Conservation (phyloP, 208 protist species). For the Phytomonas francai region DNA sequence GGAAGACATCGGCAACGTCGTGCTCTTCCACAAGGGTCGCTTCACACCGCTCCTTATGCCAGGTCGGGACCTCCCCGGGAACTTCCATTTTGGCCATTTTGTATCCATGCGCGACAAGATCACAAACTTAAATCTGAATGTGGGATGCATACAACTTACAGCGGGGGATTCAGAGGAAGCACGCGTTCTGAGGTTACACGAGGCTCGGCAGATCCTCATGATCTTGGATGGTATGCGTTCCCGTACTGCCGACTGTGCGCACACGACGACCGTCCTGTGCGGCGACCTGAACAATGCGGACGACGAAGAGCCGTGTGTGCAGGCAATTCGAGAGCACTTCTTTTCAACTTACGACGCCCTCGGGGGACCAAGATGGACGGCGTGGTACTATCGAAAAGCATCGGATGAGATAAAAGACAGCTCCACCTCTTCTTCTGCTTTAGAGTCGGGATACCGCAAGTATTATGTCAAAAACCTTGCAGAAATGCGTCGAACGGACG, state of each 20-base stretch:
- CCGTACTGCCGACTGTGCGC: conserved; percentile 58
- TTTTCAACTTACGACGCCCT: conserved; percentile 81
- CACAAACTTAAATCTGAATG: conserved; percentile 70
- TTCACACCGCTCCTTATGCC: conserved; percentile 77
- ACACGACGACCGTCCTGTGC: conserved; percentile 51
- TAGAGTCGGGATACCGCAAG: conserved; percentile 15
- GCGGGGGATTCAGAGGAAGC: conserved; percentile 49
- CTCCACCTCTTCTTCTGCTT: not conserved
- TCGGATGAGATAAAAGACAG: not conserved
- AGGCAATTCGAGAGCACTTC: conserved; percentile 44
- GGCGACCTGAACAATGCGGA: conserved; percentile 73
- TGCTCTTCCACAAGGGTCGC: conserved; percentile 82
- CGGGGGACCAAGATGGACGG: conserved; percentile 76
- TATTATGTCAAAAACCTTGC: conserved; percentile 37
- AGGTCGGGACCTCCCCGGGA: conserved; percentile 43
- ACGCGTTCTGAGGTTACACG: conserved; percentile 35
- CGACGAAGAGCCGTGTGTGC: conserved; percentile 73
- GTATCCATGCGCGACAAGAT: conserved; percentile 67
- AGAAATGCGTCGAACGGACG: conserved; percentile 25
- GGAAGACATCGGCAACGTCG: conserved; percentile 83
- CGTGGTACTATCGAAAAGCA: conserved; percentile 58
- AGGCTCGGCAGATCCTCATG: conserved; percentile 50
- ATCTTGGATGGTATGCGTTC: conserved; percentile 49
- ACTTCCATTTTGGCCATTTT: conserved; percentile 74
- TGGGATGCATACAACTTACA: conserved; percentile 71